Evolutionary conservation across 345 rosid genomes (phyloP), one percentile per base, ranked within the genome.

Genomic region (Heritiera fomes): DNA sequence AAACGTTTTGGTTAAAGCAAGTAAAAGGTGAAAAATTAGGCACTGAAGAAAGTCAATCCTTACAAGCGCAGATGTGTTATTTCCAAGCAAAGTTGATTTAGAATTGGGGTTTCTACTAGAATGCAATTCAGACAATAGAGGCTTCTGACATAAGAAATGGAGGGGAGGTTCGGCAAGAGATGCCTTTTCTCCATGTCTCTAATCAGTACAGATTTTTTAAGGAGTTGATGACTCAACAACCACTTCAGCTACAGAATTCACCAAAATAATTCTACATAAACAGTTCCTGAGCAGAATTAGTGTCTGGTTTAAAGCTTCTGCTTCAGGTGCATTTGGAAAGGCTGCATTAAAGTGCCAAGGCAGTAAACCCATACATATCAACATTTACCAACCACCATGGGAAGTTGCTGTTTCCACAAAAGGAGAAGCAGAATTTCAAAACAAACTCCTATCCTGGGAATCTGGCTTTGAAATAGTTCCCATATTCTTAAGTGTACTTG

Each of bases 41-140:
- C 76, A 82, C 50, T 76, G 82, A 71, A 83, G 63, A 87, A 32
- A 88, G 92, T 89, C 92, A 85, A 87, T 86, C 84, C 81, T 72
- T 66, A 75, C 80, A n/a, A 81, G 87, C 83, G 75, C 84, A 61
- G 80, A 15, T 43, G 80, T 73, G 20, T 75, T 47, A 80, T 77
- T 77, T 46, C 75, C 74, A 66, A 71, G 59, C 78, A 73, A 67
- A 69, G 79, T 61, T 64, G 63, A 73, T 77, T 73, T 59, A 63
- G 38, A 70, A 30, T 74, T 80, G 18, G 41, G 38, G 34, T 77
- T 71, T 75, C 43, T 55, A 63, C 43, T 81, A 53, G 30, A 53
- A 47, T 76, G 32, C 46, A 47, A 77, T 82, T 74, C 40, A 68
- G 67, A 85, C 83, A 80, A 83, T 83, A 47, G 56, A 63, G 63